These are phyloP conservation scores for Alisma plantagoaquatica DNA, from an alignment of 106 monocot genomes.

Conservation along the genomic window DNA sequence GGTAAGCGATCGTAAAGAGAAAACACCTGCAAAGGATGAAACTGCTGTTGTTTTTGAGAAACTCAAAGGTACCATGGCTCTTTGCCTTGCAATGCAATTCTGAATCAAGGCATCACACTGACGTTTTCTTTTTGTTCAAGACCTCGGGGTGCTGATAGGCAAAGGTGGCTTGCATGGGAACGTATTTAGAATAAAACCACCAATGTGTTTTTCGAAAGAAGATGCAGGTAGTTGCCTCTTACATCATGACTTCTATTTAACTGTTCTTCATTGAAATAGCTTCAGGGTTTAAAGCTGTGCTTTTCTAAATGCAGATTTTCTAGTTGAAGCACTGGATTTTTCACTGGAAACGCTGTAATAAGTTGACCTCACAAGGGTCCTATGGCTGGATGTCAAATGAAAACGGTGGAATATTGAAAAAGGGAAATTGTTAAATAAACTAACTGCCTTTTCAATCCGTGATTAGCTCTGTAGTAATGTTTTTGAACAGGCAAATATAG, in stretches of 20 bases:
- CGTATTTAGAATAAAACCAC: slow-evolving; percentile 96
- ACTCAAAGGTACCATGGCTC: slow-evolving; percentile 53
- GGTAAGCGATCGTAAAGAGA: slow-evolving; percentile 77
- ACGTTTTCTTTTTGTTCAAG: slow-evolving; percentile 21
- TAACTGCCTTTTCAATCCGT: too few relatives aligned
- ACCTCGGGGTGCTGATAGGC: slow-evolving; percentile 87
- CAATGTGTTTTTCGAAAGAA: slow-evolving; percentile 92
- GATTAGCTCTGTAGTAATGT: too few relatives aligned
- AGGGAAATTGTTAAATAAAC: too few relatives aligned
- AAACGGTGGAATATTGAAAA: too few relatives aligned
- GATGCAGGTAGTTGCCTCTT: slow-evolving; percentile 71
- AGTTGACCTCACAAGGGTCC: too few relatives aligned
- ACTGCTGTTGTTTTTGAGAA: slow-evolving; percentile 61
- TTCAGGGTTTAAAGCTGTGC: not conserved
- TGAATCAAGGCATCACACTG: not conserved
- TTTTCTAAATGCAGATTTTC: slow-evolving; percentile 43
- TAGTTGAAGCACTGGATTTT: slow-evolving; percentile 80
- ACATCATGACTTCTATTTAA: not conserved
- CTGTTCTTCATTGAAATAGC: not conserved
- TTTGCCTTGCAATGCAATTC: not conserved
- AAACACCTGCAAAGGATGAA: slow-evolving; percentile 90
- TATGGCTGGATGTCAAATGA: too few relatives aligned
- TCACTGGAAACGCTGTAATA: slow-evolving; percentile 30
- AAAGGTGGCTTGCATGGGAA: slow-evolving; percentile 96
- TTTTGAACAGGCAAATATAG: too few relatives aligned